Percentiles rank a stretch among this genome's conserved stretches.
Evolutionary conservation across 2,329 filamentous ascomycete species (phyloP).

Genomic region (Hirsutella rhossiliensis): DNA sequence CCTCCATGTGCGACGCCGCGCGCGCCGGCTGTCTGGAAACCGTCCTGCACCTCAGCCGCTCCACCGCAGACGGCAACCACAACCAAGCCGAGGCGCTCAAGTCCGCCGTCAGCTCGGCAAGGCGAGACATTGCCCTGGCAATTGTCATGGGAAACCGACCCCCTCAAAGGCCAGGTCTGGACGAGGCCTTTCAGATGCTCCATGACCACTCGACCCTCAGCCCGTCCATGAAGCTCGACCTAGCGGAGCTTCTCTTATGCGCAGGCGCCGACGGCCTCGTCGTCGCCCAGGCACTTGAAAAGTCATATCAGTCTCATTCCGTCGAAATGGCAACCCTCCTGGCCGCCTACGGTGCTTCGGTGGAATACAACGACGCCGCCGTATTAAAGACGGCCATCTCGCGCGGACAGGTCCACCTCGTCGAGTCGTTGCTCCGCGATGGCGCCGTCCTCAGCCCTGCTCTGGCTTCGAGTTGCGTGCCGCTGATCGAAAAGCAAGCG

Average conservation of each 20-base stretch:
- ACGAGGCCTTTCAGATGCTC: constrained; percentile 36
- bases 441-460: constrained; percentile 28
- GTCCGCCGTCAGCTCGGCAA: constrained; percentile 32
- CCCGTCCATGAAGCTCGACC: constrained; percentile 34
- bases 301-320: constrained; percentile 36
- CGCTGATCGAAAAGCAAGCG: constrained; percentile 33
- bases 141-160: constrained; percentile 41
- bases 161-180: constrained; percentile 33
- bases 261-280: constrained; percentile 42
- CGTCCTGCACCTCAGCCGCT: constrained; percentile 37
- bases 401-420: constrained; percentile 31
- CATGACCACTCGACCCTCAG: constrained; percentile 32
- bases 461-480: constrained; percentile 37
- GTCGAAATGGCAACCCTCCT: constrained; percentile 43
- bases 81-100: constrained; percentile 40
- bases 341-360: constrained; percentile 38
- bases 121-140: constrained; percentile 41
- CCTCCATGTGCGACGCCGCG: constrained; percentile 39
- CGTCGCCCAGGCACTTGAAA: constrained; percentile 33
- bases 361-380: constrained; percentile 39
- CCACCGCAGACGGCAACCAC: constrained; percentile 39
- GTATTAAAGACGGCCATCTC: constrained; percentile 36
- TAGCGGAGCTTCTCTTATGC: constrained; percentile 45
- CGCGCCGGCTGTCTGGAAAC: constrained; percentile 36
- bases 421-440: constrained; percentile 33